Evolutionary conservation across 2,329 filamentous ascomycete genomes (phyloP), one percentile per base, ranked within the genome.

Genomic region (Leptographium galeiforme): DNA sequence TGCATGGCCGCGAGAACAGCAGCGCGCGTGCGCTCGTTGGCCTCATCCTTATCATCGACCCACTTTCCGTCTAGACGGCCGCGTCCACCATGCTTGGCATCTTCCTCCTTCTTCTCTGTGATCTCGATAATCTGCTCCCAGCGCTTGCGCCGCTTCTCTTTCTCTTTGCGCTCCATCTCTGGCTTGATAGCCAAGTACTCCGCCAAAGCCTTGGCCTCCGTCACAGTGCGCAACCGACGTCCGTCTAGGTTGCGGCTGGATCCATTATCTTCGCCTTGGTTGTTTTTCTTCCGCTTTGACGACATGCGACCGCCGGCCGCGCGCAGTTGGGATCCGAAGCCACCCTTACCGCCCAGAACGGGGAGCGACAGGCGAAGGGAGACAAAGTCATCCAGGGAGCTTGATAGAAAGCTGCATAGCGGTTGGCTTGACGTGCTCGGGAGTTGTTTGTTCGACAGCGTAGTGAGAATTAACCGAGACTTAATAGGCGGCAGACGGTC

Each of bases 271-370:
- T 95, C 89, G 52, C 81, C 84, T 61, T 87, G 81, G 48, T 84
- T 84, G 53, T 84, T 84, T 75, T 91, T 93, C 73, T 94, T 94
- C 61, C 83, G 81, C 62, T 80, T 79, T n/a, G 87, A 91, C 2
- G 89, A 95, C 93, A 98, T 98, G 71, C 94, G 91, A 43, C 94
- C 93, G 64, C 94, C 93, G 4, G 93, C 93, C 0, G 94, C 93
- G 64, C 94, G 88, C 40, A 98, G 82, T 68, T 98, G 94, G 2
- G 91, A 97, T 52, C 93, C 93, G 66, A 98, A 98, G 63, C 93
- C 93, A 68, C 93, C 93, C 66, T 98, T 98, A 65, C 94, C 94
- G 72, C 94, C 93, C 61, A 85, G 87, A 41, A 96, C 72, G 7
- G 86, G 85, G 2, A 84, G 74, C 8, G 82, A 84, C 34, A 98